Evolutionary conservation across 768 basidiomycete genomes (phyloP).

Genomic region (Macrolepiota dolichaula): DNA sequence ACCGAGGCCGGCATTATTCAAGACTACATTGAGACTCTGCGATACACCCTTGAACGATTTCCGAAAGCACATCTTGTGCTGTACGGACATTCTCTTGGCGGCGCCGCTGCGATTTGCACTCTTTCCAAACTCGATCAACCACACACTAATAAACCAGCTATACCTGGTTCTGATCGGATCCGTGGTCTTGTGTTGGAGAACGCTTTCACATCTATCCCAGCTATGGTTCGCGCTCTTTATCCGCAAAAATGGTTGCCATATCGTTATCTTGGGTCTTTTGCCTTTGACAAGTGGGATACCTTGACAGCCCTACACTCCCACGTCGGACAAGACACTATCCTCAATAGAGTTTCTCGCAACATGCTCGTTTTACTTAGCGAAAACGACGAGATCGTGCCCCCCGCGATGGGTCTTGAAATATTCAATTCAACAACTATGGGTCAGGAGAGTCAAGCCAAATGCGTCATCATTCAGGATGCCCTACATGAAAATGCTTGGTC

Average conservation of each 20-base stretch:
- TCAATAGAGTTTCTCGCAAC: slow-evolving; percentile 17
- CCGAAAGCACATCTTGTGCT: slow-evolving; percentile 31
- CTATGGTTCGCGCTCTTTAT: slow-evolving; percentile 45
- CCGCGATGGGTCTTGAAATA: slow-evolving; percentile 30
- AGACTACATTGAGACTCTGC: slow-evolving; percentile 35
- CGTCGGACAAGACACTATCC: slow-evolving; percentile 1
- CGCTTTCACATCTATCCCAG: slow-evolving; percentile 42
- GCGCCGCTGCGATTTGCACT: slow-evolving; percentile 37
- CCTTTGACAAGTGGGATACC: slow-evolving; percentile 47
- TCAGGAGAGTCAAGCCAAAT: neutral
- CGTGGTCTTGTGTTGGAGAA: slow-evolving; percentile 46
- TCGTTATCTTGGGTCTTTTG: slow-evolving; percentile 40
- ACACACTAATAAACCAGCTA: neutral
- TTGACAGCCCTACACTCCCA: slow-evolving; percentile 20
- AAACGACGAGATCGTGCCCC: slow-evolving; percentile 45
- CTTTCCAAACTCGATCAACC: slow-evolving; percentile 20
- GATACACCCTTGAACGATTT: slow-evolving; percentile 27
- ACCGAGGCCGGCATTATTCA: slow-evolving; percentile 34
- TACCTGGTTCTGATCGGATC: slow-evolving; percentile 13
- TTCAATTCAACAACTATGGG: slow-evolving; percentile 1
- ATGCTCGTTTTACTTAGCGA: slow-evolving; percentile 37
- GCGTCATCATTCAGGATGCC: slow-evolving; percentile 24
- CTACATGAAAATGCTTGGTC: slow-evolving; percentile 21
- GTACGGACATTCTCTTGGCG: slow-evolving; percentile 51
- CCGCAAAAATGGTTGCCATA: slow-evolving; percentile 48